A percentile compares a stretch with the other conserved stretches of the same genome.
Conservation (phyloP, 805 yeast species). For the Scheffersomyces amazonensis region DNA sequence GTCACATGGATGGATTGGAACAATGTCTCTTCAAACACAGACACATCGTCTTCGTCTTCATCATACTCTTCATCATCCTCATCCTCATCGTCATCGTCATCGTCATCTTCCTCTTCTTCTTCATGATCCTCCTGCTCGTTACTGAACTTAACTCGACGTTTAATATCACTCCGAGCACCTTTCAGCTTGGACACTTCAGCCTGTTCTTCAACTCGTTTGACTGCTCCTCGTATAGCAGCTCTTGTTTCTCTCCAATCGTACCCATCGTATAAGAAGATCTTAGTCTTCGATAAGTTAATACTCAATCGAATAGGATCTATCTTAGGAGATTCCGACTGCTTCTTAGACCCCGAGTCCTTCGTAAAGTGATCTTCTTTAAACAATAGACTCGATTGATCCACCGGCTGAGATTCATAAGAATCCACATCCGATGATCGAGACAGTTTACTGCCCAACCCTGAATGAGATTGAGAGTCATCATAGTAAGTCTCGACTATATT, state of each 20-base stretch:
- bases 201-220: slow-evolving; percentile 55
- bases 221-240: slow-evolving; percentile 59
- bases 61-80: slow-evolving; percentile 8
- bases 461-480: slow-evolving; percentile 1
- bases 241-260: slow-evolving; percentile 88
- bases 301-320: slow-evolving; percentile 25
- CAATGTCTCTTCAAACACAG: slow-evolving; percentile 56
- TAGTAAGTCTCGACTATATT: slow-evolving; percentile 19
- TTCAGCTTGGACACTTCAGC: slow-evolving; percentile 29
- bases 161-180: neutral
- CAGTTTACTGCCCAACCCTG: neutral
- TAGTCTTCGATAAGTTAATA: slow-evolving; percentile 35
- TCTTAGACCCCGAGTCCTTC: neutral
- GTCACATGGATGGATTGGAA: slow-evolving; percentile 81
- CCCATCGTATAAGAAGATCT: slow-evolving; percentile 73
- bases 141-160: slow-evolving; percentile 6
- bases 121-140: neutral
- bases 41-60: slow-evolving; percentile 8
- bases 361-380: slow-evolving; percentile 28
- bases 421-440: neutral
- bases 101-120: slow-evolving; percentile 7
- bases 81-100: slow-evolving; percentile 7
- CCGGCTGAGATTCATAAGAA: neutral
- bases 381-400: slow-evolving; percentile 4
- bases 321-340: neutral